Percentiles rank a stretch among this genome's conserved stretches.
Evolutionary conservation across 768 basidiomycete genomes (phyloP).

Genomic region (Gelatoporia subvermispora): DNA sequence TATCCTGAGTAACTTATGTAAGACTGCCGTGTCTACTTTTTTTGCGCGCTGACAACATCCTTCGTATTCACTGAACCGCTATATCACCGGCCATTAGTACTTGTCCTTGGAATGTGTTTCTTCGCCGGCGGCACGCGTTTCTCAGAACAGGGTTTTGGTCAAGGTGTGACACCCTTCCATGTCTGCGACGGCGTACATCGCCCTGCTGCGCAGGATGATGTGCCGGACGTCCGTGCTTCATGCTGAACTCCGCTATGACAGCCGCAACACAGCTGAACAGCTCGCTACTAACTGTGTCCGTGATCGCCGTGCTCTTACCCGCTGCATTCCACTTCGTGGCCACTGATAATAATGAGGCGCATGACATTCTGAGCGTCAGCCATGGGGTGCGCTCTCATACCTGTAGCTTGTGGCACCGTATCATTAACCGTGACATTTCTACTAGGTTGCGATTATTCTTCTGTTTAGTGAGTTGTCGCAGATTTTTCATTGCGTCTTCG

Average conservation of each 20-base stretch:
- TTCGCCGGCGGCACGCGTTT: slow-evolving; percentile 78
- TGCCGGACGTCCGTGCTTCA: too few relatives aligned
- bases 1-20: slow-evolving; percentile 41
- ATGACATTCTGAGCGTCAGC: slow-evolving; percentile 45
- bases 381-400: slow-evolving; percentile 34
- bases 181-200: background rate
- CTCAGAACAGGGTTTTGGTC: slow-evolving; percentile 75
- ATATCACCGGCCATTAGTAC: slow-evolving; percentile 1
- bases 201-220: background rate
- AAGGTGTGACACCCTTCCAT: slow-evolving; percentile 42
- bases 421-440: slow-evolving; percentile 1
- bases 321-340: slow-evolving; percentile 70
- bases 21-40: slow-evolving; percentile 7
- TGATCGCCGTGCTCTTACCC: slow-evolving; percentile 73
- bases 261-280: slow-evolving; percentile 68
- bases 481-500: background rate
- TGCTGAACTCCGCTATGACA: slow-evolving; percentile 12
- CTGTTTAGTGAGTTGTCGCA: slow-evolving; percentile 39
- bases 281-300: slow-evolving; percentile 72
- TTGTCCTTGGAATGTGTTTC: slow-evolving; percentile 88
- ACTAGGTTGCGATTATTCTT: slow-evolving; percentile 46
- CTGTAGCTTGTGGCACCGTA: background rate
- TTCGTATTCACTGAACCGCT: background rate
- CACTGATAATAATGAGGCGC: slow-evolving; percentile 29
- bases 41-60: background rate